phyloP scores from a whole-genome alignment of 2,329 filamentous ascomycete species.

The Trichoderma citrinoviride region DNA sequence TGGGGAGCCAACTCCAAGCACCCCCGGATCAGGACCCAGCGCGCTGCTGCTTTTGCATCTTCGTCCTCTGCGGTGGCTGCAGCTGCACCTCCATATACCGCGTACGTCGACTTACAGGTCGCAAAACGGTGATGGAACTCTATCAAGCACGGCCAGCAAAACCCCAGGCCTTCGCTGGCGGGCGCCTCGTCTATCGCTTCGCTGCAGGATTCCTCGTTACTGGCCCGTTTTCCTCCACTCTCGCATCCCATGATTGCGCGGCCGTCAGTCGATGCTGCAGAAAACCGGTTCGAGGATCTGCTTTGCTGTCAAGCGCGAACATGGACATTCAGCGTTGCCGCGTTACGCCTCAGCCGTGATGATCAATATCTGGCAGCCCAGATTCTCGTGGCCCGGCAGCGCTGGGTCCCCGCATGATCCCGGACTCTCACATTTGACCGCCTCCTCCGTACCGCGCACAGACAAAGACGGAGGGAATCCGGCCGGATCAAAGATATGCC shows the following conservation, averaged over 20 bases:
- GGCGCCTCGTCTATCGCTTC: slow-evolving; percentile 4
- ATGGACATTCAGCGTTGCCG: neutral
- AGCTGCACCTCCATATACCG: neutral
- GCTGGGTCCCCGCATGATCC: neutral
- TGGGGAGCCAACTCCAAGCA: neutral
- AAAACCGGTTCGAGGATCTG: slow-evolving; percentile 4
- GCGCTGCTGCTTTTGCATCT: neutral
- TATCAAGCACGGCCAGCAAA: slow-evolving; percentile 12
- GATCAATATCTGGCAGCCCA: neutral
- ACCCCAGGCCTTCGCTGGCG: slow-evolving; percentile 6
- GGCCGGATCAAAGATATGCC: neutral
- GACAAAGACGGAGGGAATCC: neutral
- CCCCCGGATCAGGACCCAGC: neutral
- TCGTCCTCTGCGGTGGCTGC: neutral
- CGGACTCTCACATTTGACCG: slow-evolving; percentile 3
- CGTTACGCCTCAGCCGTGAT: neutral
- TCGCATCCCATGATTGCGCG: slow-evolving; percentile 4
- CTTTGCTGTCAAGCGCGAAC: neutral
- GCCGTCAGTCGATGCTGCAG: slow-evolving; percentile 14
- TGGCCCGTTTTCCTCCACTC: slow-evolving; percentile 1
- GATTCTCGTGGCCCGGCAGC: neutral
- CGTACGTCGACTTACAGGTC: neutral
- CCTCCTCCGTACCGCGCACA: neutral
- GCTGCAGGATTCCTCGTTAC: neutral
- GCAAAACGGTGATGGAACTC: slow-evolving; percentile 13